Percentiles rank a stretch among this genome's conserved stretches.
These are phyloP conservation scores for Paralagenidium karlingii DNA, from an alignment of 352 stramenopile genomes.

Conservation along the genomic window DNA sequence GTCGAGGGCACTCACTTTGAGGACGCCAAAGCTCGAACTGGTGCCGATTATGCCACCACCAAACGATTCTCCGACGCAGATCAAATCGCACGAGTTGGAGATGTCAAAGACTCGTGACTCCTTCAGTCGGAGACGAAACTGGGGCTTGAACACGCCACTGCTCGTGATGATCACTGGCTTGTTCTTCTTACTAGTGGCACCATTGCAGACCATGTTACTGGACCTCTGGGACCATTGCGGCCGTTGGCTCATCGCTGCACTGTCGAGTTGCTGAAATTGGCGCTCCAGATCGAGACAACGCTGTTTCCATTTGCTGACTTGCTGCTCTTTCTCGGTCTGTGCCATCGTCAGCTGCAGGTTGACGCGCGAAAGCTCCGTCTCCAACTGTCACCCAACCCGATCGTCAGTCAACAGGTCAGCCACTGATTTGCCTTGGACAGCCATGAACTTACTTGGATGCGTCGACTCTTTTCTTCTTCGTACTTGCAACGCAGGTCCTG, in stretches of 20 bases:
- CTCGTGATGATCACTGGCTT: background rate
- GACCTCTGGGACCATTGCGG: background rate
- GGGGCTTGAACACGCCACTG: background rate
- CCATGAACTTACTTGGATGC: slow-evolving; percentile 9
- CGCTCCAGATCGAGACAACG: slow-evolving; percentile 12
- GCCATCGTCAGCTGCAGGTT: slow-evolving; percentile 23
- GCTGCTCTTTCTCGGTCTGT: slow-evolving; percentile 7
- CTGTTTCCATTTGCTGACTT: too few relatives aligned
- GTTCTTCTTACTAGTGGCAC: background rate
- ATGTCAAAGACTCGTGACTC: slow-evolving; percentile 46
- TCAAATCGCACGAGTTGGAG: slow-evolving; percentile 18
- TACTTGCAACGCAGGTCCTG: slow-evolving; percentile 46
- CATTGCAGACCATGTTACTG: background rate
- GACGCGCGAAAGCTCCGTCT: slow-evolving; percentile 25
- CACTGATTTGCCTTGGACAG: background rate
- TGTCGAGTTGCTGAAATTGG: background rate
- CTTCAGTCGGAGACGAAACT: slow-evolving; percentile 23
- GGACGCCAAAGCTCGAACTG: slow-evolving; percentile 15
- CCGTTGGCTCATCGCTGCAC: background rate
- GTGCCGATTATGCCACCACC: too few relatives aligned
- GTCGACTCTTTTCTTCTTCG: slow-evolving; percentile 32
- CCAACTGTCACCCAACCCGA: slow-evolving; percentile 8
- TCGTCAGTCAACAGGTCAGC: background rate
- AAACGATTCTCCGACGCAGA: slow-evolving; percentile 40
- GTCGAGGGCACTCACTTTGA: slow-evolving; percentile 29